phyloP scores from a whole-genome alignment of 345 rosid species.

The Hypericum androsaemum region DNA sequence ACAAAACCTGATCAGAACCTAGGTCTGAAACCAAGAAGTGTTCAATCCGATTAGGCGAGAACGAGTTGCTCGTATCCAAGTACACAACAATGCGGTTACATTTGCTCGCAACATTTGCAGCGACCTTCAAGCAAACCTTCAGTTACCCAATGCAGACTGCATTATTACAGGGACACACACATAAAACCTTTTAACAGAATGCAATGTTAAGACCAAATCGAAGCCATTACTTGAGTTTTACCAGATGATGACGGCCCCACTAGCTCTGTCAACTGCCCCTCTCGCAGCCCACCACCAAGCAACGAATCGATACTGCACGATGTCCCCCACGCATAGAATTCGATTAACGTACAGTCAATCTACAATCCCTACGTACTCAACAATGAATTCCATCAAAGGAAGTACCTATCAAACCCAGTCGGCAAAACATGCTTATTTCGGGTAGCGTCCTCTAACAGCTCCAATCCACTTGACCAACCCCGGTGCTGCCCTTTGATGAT shows the following conservation, averaged over 20 bases:
- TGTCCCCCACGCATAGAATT: conserved; percentile 6
- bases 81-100: conserved; percentile 39
- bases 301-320: conserved; percentile 47
- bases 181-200: too few species aligned
- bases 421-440: conserved; percentile 34
- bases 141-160: too few species aligned
- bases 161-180: too few species aligned
- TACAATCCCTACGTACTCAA: too few species aligned
- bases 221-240: conserved; percentile 63
- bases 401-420: conserved; percentile 56
- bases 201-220: too few species aligned
- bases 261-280: conserved; percentile 67
- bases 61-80: conserved; percentile 74
- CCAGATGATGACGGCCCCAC: conserved; percentile 88
- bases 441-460: conserved; percentile 42
- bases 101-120: conserved; percentile 44
- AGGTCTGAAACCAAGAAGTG: conserved; percentile 31
- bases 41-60: conserved; percentile 56
- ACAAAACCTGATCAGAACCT: conserved; percentile 25
- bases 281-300: conserved; percentile 55
- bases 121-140: conserved; percentile 56
- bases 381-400: too few species aligned
- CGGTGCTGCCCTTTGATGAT: conserved; percentile 35
- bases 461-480: conserved; percentile 52
- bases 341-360: too few species aligned